These are phyloP conservation scores for Acacia confusa DNA, from an alignment of 306 rosid species.

Conservation along the genomic window DNA sequence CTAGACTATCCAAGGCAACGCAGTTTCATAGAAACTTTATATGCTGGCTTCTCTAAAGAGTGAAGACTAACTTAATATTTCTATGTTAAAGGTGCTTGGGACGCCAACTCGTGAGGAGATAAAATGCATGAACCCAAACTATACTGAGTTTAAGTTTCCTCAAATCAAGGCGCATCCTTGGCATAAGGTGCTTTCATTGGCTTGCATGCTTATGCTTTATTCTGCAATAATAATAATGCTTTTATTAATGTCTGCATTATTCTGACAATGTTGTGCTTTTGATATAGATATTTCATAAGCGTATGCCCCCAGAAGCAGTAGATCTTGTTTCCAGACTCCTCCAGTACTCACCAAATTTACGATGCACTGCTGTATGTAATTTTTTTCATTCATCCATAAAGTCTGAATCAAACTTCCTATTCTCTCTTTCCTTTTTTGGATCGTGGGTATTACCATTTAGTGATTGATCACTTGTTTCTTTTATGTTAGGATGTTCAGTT, in stretches of 20 bases:
- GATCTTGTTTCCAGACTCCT: conserved; percentile 75
- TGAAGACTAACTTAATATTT: background rate
- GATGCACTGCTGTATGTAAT: conserved; percentile 63
- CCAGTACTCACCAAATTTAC: conserved; percentile 68
- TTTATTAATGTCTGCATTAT: conserved; percentile 1
- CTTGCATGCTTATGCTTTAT: background rate
- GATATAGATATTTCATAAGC: conserved; percentile 67
- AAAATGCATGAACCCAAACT: conserved; percentile 76
- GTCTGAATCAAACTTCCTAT: background rate
- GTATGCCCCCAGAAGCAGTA: conserved; percentile 66
- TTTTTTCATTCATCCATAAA: background rate
- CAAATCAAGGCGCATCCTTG: conserved; percentile 19
- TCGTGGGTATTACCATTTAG: background rate
- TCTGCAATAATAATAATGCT: background rate
- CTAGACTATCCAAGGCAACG: background rate
- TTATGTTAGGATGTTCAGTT: background rate
- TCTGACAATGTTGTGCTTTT: background rate
- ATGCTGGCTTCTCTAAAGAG: background rate
- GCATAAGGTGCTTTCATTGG: conserved; percentile 47
- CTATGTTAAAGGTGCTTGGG: conserved; percentile 53
- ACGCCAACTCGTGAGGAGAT: conserved; percentile 79
- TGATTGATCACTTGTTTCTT: background rate
- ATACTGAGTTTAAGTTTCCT: conserved; percentile 58
- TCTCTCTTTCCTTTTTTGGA: background rate
- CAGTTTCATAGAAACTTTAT: background rate